phyloP scores from a whole-genome alignment of 2,329 filamentous ascomycete species.

The Fusarium guadeloupense region DNA sequence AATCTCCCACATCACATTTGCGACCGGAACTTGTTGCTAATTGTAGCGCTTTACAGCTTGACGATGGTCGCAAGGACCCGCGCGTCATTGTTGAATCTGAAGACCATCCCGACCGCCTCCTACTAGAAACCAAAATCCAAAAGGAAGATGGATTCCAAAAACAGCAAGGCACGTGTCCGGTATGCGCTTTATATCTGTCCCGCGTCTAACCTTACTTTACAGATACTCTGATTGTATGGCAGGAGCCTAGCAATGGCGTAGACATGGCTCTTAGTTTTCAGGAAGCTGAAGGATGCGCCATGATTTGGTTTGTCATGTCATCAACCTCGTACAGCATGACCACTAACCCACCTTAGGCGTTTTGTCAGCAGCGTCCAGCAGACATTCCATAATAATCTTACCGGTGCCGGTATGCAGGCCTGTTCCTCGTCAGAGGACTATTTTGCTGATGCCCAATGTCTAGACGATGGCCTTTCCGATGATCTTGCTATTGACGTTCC shows the following conservation, averaged over 20 bases:
- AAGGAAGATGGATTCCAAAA: conserved; percentile 98
- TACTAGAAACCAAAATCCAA: conserved; percentile 88
- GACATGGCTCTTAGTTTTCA: conserved; percentile 99
- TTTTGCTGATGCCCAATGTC: conserved; percentile 41
- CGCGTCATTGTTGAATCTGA: conserved; percentile 93
- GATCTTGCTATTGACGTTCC: conserved; percentile 80
- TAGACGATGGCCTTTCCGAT: conserved; percentile 88
- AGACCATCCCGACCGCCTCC: conserved; percentile 82
- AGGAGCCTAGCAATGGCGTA: conserved; percentile 80
- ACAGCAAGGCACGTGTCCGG: conserved; percentile 79
- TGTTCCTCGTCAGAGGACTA: background rate
- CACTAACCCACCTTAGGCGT: conserved; percentile 68
- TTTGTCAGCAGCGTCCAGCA: conserved; percentile 90
- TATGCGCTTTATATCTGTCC: conserved; percentile 30
- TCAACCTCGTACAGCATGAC: background rate
- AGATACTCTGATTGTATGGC: conserved; percentile 99
- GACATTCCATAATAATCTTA: conserved; percentile 69
- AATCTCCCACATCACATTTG: conserved; percentile 11
- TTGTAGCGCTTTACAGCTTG: conserved; percentile 55
- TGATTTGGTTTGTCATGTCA: conserved; percentile 76
- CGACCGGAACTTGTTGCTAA: conserved; percentile 22
- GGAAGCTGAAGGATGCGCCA: conserved; percentile 90
- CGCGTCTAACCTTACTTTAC: conserved; percentile 44
- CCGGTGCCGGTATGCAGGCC: conserved; percentile 65
- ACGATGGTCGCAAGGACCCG: conserved; percentile 78